Evolutionary conservation across 768 basidiomycete genomes (phyloP).

Genomic region (Daedaleopsis nitida): DNA sequence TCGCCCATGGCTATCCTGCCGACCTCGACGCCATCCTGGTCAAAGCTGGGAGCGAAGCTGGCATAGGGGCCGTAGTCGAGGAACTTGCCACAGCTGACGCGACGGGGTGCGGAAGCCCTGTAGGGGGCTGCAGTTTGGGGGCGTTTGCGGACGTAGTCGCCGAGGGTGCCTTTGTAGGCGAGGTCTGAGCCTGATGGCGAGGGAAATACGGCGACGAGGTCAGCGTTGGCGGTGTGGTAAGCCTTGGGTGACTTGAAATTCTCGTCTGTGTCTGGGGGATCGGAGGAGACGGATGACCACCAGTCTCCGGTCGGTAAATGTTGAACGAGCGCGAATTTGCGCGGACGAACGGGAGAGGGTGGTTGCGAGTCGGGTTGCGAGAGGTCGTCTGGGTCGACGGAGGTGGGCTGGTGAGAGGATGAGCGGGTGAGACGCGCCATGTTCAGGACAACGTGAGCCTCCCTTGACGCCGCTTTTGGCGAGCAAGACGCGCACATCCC

Average conservation of each 20-base stretch:
- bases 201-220: slow-evolving; percentile 75
- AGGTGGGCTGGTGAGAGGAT: not conserved
- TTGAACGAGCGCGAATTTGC: slow-evolving; percentile 77
- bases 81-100: slow-evolving; percentile 65
- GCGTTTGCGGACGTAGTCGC: slow-evolving; percentile 53
- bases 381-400: not conserved
- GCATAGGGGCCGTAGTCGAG: slow-evolving; percentile 78
- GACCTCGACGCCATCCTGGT: slow-evolving; percentile 74
- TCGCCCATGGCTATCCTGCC: slow-evolving; percentile 64
- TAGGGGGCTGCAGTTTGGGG: slow-evolving; percentile 37
- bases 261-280: slow-evolving; percentile 37
- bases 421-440: not conserved
- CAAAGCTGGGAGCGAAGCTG: slow-evolving; percentile 79
- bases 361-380: slow-evolving; percentile 15
- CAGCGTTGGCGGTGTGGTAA: slow-evolving; percentile 66
- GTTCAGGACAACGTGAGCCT: not conserved
- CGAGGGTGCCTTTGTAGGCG: slow-evolving; percentile 47
- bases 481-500: not conserved
- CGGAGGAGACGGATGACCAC: slow-evolving; percentile 73
- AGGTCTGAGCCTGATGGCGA: slow-evolving; percentile 46
- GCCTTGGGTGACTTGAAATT: slow-evolving; percentile 46
- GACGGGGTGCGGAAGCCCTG: slow-evolving; percentile 50
- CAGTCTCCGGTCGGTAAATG: slow-evolving; percentile 75
- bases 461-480: not conserved
- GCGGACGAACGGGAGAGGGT: slow-evolving; percentile 33